Evolutionary conservation across 1,139 yeast species (phyloP), one percentile per base, ranked within the genome.

Genomic region (Geotrichum citri-aurantii): DNA sequence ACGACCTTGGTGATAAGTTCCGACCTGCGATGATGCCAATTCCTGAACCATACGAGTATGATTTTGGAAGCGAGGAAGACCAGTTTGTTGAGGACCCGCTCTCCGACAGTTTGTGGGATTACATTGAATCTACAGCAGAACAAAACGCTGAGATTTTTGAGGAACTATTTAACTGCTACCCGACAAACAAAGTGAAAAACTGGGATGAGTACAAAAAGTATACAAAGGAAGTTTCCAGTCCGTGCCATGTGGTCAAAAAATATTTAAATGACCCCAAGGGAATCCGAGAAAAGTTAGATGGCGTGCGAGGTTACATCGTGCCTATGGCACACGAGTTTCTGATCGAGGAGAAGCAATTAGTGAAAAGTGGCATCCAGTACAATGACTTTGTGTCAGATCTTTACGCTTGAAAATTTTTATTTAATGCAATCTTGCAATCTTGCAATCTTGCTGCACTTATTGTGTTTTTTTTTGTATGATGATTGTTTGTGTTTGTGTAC

Each of bases 321-420:
- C 64, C 64, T 1, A 61, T 62, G 63, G 58, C 64, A 12, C 61
- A 59, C 29, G 64, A 62, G 23, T 62, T 62, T 24, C 49, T 62
- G 48, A 52, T 58, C 21, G 64, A 61, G 10, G 64, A 62, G 50
- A 53, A 37, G 8, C 62, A 58, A 19, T 27, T 62, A 52, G 64
- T 61, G n/a, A 56, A 61, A 51, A 57, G 55, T 21, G 63, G 64
- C 2, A 55, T 62, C 31, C 62, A 62, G 54, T 62, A 62, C 40
- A 62, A 62, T 55, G 63, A 61, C 23, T 53, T 60, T 24, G 63
- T 63, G 12, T 54, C 59, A 49, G 62, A 56, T 26, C 17, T 62
- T 1, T 62, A 61, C 54, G 59, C 64, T 21, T 62, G 59, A 54
- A 17, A 26, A 4, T n/a, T n/a, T n/a, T n/a, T n/a, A n/a, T n/a